phyloP scores from a whole-genome alignment of 129 eudicot species.

The Chrysanthemum makinoi region DNA sequence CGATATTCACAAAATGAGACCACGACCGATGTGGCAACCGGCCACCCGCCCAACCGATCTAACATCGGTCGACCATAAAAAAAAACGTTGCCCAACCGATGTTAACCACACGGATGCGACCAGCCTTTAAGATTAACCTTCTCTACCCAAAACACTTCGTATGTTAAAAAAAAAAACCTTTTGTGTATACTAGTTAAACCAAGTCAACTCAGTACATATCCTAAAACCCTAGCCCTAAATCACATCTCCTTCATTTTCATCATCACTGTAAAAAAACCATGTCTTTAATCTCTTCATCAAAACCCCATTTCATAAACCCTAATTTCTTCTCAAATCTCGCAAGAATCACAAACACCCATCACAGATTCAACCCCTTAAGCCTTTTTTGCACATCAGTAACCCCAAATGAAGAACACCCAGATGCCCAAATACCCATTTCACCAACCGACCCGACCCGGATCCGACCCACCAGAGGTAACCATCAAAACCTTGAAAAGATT shows the following conservation, averaged over 20 bases:
- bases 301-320: slow-evolving; percentile 32
- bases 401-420: slow-evolving; percentile 27
- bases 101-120: too few relatives aligned
- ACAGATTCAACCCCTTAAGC: slow-evolving; percentile 37
- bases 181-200: not conserved
- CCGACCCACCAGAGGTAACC: not conserved
- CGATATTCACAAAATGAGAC: too few relatives aligned
- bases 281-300: slow-evolving; percentile 46
- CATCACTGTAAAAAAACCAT: slow-evolving; percentile 23
- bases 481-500: too few relatives aligned
- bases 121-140: too few relatives aligned
- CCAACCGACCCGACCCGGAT: slow-evolving; percentile 27
- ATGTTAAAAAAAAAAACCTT: too few relatives aligned
- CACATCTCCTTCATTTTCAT: not conserved
- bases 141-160: too few relatives aligned
- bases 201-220: slow-evolving; percentile 11
- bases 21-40: too few relatives aligned
- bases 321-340: slow-evolving; percentile 39
- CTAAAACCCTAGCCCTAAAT: slow-evolving; percentile 36
- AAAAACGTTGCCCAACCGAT: too few relatives aligned
- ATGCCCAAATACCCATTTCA: slow-evolving; percentile 20
- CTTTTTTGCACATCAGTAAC: slow-evolving; percentile 43
- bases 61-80: too few relatives aligned
- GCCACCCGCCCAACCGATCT: too few relatives aligned
- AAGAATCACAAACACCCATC: slow-evolving; percentile 32